A percentile compares a stretch with the other conserved stretches of the same genome.
These are phyloP conservation scores for Diaporthe batatas DNA, from an alignment of 2,329 filamentous ascomycete genomes.

Conservation along the genomic window DNA sequence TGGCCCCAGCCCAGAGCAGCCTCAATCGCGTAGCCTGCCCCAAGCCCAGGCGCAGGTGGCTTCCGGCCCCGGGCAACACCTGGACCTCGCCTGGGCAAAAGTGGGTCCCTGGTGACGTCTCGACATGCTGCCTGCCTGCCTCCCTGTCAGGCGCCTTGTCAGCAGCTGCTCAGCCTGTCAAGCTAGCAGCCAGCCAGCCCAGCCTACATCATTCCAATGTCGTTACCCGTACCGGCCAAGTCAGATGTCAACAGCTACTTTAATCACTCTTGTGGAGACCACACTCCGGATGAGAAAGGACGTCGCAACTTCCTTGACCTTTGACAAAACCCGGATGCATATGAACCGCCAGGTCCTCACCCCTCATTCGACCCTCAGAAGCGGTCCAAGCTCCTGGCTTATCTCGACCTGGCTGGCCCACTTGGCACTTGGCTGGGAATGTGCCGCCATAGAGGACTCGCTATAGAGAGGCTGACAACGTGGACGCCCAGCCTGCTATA, in stretches of 20 bases:
- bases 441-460: not conserved
- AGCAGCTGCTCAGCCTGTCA: not conserved
- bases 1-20: constrained; percentile 3
- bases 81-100: constrained; percentile 27
- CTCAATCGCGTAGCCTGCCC: constrained; percentile 31
- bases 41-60: constrained; percentile 24
- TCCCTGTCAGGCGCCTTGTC: constrained; percentile 17
- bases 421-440: not conserved
- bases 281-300: too few relatives aligned
- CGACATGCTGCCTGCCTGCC: constrained; percentile 23
- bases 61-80: constrained; percentile 22
- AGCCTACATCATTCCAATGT: not conserved
- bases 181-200: not conserved
- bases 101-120: constrained; percentile 31
- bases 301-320: not conserved
- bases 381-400: constrained; percentile 34
- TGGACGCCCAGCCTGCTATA: not conserved
- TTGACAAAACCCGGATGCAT: not conserved
- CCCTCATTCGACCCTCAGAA: not conserved
- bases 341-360: not conserved
- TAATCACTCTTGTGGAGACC: too few relatives aligned
- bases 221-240: not conserved
- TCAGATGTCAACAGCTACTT: not conserved
- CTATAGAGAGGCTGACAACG: not conserved
- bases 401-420: constrained; percentile 12